Evolutionary conservation across 306 rosid species (phyloP).

Genomic region (Pueraria montana): DNA sequence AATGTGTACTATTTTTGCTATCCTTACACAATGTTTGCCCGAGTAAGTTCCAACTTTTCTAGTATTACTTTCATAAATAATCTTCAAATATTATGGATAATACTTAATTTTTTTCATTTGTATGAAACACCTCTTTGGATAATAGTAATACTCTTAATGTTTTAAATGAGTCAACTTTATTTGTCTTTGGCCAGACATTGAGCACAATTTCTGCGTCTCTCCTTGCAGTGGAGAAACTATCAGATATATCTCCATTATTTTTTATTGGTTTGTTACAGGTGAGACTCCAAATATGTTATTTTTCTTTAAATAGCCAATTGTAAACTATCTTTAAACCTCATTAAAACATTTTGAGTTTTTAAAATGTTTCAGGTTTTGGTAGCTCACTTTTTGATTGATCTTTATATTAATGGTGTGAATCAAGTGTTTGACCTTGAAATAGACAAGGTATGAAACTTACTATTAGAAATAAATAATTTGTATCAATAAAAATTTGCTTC

Average conservation of each 20-base stretch:
- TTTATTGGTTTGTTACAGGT: neutral
- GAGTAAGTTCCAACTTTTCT: slow-evolving; percentile 54
- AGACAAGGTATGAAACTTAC: too few species aligned
- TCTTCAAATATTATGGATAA: too few species aligned
- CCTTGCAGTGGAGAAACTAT: neutral
- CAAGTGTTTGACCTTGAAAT: too few species aligned
- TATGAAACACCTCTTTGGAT: neutral
- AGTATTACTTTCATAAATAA: neutral
- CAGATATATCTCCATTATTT: slow-evolving; percentile 3
- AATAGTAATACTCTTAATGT: neutral
- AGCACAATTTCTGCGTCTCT: neutral
- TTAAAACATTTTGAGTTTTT: neutral
- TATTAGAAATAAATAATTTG: too few species aligned
- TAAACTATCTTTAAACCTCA: neutral
- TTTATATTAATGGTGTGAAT: too few species aligned
- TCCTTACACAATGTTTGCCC: slow-evolving; percentile 81
- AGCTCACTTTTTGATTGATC: too few species aligned
- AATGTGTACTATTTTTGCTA: slow-evolving; percentile 66
- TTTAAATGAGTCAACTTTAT: neutral
- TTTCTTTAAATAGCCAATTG: neutral
- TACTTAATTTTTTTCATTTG: neutral
- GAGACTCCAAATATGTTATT: neutral
- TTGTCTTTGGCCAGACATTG: neutral
- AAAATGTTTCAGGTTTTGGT: too few species aligned
- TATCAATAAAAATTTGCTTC: neutral